Percentiles rank a stretch among this genome's conserved stretches.
Evolutionary conservation across 176 grass and related monocot species (phyloP).

Genomic region (Otatea glauca): DNA sequence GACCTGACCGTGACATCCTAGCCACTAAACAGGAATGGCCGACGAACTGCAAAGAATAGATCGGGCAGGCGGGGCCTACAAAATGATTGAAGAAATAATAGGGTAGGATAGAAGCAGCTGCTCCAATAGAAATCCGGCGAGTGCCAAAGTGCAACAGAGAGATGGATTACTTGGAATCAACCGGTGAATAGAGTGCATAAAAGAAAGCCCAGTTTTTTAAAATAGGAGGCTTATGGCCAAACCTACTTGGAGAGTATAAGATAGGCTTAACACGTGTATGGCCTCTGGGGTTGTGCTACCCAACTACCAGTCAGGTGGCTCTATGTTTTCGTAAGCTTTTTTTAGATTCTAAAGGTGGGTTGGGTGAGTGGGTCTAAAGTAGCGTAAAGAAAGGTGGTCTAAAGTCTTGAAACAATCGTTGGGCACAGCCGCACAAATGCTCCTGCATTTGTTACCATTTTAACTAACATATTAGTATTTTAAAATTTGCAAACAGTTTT

Average conservation of each 20-base stretch:
- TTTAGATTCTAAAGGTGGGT: background rate
- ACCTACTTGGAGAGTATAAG: slow-evolving; percentile 28
- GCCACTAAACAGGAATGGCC: slow-evolving; percentile 9
- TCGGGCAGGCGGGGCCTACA: slow-evolving; percentile 16
- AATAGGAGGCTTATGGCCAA: slow-evolving; percentile 23
- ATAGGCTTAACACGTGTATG: slow-evolving; percentile 43
- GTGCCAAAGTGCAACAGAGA: slow-evolving; percentile 57
- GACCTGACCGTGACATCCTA: slow-evolving; percentile 25
- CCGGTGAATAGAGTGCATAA: background rate
- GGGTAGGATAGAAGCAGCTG: background rate
- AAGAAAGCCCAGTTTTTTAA: background rate
- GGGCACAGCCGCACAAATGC: background rate
- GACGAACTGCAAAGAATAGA: background rate
- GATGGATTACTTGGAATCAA: slow-evolving; percentile 13
- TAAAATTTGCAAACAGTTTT: background rate
- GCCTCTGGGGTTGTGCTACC: background rate
- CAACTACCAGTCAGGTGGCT: slow-evolving; percentile 13
- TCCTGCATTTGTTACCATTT: background rate
- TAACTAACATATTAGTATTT: background rate
- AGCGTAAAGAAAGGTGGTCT: background rate
- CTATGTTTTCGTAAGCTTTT: background rate
- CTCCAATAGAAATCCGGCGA: slow-evolving; percentile 24
- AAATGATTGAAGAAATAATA: slow-evolving; percentile 45
- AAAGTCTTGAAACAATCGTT: background rate
- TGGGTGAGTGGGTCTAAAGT: background rate